phyloP scores from a whole-genome alignment of 1,284 basidiomycete genomes.

The Ceratorhiza oryzae-sativae region DNA sequence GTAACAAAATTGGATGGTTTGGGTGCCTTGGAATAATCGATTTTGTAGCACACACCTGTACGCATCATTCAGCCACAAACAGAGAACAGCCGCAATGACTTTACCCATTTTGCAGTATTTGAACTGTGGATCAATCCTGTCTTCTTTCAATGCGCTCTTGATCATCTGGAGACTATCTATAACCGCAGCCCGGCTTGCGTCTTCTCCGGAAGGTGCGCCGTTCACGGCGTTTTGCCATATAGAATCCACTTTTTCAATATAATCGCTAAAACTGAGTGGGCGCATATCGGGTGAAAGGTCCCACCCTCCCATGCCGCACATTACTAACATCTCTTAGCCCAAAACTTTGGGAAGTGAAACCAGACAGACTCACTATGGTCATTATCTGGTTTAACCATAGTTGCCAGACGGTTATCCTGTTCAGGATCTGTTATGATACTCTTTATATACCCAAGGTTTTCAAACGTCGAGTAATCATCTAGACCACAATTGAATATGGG shows the following conservation, averaged over 20 bases:
- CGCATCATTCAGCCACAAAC: not conserved
- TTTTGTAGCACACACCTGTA: constrained; percentile 20
- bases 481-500: constrained; percentile 22
- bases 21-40: constrained; percentile 29
- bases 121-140: constrained; percentile 13
- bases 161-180: constrained; percentile 25
- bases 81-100: not conserved
- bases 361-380: not conserved
- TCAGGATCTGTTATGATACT: constrained; percentile 9
- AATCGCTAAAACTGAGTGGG: constrained; percentile 18
- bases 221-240: constrained; percentile 23
- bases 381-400: constrained; percentile 13
- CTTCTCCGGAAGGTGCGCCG: not conserved
- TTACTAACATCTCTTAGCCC: constrained; percentile 9
- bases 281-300: constrained; percentile 2
- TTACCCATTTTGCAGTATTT: constrained; percentile 37
- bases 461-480: constrained; percentile 2
- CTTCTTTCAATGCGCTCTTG: constrained; percentile 1
- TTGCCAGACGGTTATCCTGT: constrained; percentile 25
- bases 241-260: constrained; percentile 31
- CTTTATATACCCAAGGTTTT: constrained; percentile 17
- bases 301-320: constrained; percentile 31
- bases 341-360: not conserved
- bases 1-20: constrained; percentile 33
- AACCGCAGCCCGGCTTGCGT: constrained; percentile 12